Evolutionary conservation across 2,329 filamentous ascomycete genomes (phyloP), one percentile per base, ranked within the genome.

Genomic region (Aspergillus luchuensis): DNA sequence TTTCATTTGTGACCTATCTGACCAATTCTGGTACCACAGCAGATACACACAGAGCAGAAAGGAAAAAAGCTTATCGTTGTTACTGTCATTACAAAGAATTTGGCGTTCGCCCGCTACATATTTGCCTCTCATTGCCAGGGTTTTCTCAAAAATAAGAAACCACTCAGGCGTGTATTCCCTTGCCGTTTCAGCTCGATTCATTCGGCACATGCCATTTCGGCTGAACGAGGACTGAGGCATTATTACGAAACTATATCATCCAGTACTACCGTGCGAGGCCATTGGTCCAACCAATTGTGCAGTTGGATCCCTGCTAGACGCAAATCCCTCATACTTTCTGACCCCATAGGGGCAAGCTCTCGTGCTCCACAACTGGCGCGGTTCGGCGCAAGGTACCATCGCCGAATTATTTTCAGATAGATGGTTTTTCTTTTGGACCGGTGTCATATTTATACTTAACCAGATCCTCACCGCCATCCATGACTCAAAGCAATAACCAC

Each of bases 391-490:
- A 62, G 66, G 61, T 68, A 64, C 65, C 57, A 61, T 67, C 57
- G 54, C 52, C 54, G 49, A 58, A 45, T 62, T 60, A 65, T 61
- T 56, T 60, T 59, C 51, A 30, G 52, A 62, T 63, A 59, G 53
- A 58, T 58, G 47, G 52, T 57, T 43, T 58, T 56, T 28, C 39
- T 45, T 56, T 33, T 49, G 58, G 50, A 45, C 55, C 47, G 48
- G 60, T 51, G 61, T 59, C 45, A 52, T 61, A 59, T 52, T 51
- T 63, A 61, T 66, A 64, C 63, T 65, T 63, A 71, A 62, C 47
- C 30, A 66, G 58, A 58, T 62, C 63, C 70, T 72, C 74, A 76
- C 74, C 74, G 74, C 74, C 71, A 73, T 69, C 71, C 67, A 75
- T 74, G 71, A 75, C 73, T 74, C 73, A 76, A 71, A 60, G 61